These are phyloP conservation scores for Cyberlindnera maclurae DNA, from an alignment of 805 yeast species.

Conservation along the genomic window DNA sequence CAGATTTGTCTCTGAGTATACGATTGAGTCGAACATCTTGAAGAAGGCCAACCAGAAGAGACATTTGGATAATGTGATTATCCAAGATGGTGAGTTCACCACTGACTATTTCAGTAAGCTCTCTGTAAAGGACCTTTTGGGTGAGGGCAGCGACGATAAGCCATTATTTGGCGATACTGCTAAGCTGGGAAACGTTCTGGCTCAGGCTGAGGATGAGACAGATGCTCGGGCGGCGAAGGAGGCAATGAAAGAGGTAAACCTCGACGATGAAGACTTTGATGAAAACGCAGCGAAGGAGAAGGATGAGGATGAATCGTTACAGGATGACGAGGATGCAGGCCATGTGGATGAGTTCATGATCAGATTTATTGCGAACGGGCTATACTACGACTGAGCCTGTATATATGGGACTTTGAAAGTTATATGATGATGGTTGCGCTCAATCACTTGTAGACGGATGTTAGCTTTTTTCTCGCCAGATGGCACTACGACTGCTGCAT, in stretches of 20 bases:
- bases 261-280: conserved; percentile 78
- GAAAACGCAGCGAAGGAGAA: conserved; percentile 32
- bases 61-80: conserved; percentile 87
- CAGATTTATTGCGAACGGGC: conserved; percentile 78
- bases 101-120: conserved; percentile 90
- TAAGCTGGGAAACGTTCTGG: conserved; percentile 54
- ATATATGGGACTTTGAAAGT: neutral
- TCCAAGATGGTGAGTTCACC: conserved; percentile 97
- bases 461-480: too few relatives aligned
- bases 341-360: conserved; percentile 97
- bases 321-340: conserved; percentile 47
- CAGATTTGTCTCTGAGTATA: conserved; percentile 90
- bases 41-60: conserved; percentile 92
- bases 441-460: too few relatives aligned
- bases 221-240: conserved; percentile 83
- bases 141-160: conserved; percentile 30
- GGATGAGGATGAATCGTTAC: conserved; percentile 16
- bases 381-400: conserved; percentile 37
- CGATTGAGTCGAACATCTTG: conserved; percentile 92
- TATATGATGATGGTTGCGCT: too few relatives aligned
- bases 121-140: conserved; percentile 79
- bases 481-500: too few relatives aligned
- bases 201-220: conserved; percentile 93
- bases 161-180: conserved; percentile 28
- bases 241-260: conserved; percentile 78